A percentile compares a stretch with the other conserved stretches of the same genome.
Conservation (phyloP, 345 rosid species). For the Excoecaria agallocha region DNA sequence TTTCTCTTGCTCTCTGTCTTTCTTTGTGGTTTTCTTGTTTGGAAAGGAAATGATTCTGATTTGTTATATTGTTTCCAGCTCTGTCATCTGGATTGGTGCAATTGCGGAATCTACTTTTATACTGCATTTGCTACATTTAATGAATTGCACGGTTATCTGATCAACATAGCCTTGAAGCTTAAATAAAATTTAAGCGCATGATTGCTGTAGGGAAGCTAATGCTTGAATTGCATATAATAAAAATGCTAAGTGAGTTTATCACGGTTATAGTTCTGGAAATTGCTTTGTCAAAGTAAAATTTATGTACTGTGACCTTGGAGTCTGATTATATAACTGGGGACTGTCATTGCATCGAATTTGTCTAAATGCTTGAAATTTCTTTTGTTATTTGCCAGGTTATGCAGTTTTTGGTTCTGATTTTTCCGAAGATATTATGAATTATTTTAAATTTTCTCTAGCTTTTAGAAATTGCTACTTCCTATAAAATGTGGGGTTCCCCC, state of each 20-base stretch:
- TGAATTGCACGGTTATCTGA: neutral
- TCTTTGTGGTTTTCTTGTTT: neutral
- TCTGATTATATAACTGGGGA: neutral
- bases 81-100: neutral
- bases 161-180: neutral
- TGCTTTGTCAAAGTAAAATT: neutral
- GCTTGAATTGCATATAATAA: neutral
- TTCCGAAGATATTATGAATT: neutral
- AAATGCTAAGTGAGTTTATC: neutral
- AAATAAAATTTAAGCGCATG: constrained; percentile 1
- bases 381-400: neutral
- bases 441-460: neutral
- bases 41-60: neutral
- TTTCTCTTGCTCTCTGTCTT: neutral
- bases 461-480: neutral
- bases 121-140: neutral
- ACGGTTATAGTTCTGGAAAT: neutral
- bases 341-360: neutral
- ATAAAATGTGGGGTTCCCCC: neutral
- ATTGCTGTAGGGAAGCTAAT: neutral
- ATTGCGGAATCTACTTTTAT: neutral
- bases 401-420: neutral
- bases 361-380: neutral
- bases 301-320: neutral
- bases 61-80: constrained; percentile 1